These are phyloP conservation scores for Cladosporium velox DNA, from an alignment of 2,329 filamentous ascomycete genomes.

Conservation along the genomic window DNA sequence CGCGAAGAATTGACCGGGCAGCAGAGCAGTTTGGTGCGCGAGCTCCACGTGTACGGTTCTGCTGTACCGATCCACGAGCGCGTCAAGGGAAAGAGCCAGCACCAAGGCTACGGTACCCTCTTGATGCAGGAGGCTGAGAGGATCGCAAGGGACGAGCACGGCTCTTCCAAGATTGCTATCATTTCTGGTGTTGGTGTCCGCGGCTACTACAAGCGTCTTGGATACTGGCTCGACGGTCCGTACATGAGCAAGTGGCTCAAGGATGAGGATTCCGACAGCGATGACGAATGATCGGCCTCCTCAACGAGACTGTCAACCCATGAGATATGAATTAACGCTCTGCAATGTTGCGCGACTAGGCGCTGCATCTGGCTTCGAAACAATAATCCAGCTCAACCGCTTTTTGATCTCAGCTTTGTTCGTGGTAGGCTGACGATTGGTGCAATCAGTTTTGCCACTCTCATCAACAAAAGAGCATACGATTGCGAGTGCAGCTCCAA, in stretches of 20 bases:
- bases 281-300: slow-evolving; percentile 31
- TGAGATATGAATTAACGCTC: slow-evolving; percentile 87
- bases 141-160: slow-evolving; percentile 91
- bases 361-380: slow-evolving; percentile 74
- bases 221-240: slow-evolving; percentile 90
- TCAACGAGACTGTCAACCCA: slow-evolving; percentile 48
- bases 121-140: slow-evolving; percentile 97
- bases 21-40: slow-evolving; percentile 86
- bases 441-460: slow-evolving; percentile 49
- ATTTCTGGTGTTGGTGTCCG: slow-evolving; percentile 97
- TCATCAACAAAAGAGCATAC: slow-evolving; percentile 73
- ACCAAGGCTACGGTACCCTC: slow-evolving; percentile 93
- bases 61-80: slow-evolving; percentile 96
- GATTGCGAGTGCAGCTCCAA: slow-evolving; percentile 75
- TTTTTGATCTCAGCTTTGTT: slow-evolving; percentile 77
- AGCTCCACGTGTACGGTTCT: slow-evolving; percentile 94
- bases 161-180: slow-evolving; percentile 90
- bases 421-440: slow-evolving; percentile 27
- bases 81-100: slow-evolving; percentile 95
- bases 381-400: slow-evolving; percentile 79
- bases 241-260: slow-evolving; percentile 56
- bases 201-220: slow-evolving; percentile 90
- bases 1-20: slow-evolving; percentile 82
- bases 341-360: slow-evolving; percentile 84
- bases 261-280: slow-evolving; percentile 31